Conservation (phyloP, 441 rosid species). For the Heliophila coronopifolia region DNA sequence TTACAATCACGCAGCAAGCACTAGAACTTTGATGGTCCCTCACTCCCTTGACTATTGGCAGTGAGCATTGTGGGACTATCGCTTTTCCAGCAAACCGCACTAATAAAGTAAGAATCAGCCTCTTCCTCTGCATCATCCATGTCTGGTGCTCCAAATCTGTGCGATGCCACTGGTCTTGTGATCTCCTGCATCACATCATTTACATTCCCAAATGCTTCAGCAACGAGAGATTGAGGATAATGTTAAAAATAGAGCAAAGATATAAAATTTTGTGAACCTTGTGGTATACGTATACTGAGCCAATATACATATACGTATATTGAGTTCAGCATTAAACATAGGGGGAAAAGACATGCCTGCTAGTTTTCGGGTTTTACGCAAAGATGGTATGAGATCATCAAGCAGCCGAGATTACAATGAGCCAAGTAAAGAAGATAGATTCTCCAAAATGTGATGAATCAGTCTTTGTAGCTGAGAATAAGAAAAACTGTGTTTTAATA, state of each 20-base stretch:
- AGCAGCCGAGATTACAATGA: conserved; percentile 46
- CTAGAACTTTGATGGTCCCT: conserved; percentile 88
- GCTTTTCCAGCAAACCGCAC: conserved; percentile 99
- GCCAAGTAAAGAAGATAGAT: conserved; percentile 53
- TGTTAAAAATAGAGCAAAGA: background rate
- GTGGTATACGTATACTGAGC: conserved; percentile 89
- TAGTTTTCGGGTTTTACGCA: conserved; percentile 68
- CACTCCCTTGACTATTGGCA: conserved; percentile 98
- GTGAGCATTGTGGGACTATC: conserved; percentile 88
- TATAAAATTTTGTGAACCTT: conserved; percentile 47
- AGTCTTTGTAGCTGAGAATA: conserved; percentile 73
- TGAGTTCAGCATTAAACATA: conserved; percentile 6
- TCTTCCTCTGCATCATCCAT: conserved; percentile 84
- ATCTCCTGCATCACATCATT: conserved; percentile 51
- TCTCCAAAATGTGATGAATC: conserved; percentile 72
- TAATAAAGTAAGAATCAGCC: conserved; percentile 79
- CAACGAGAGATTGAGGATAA: background rate
- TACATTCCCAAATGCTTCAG: conserved; percentile 7
- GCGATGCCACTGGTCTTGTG: conserved; percentile 74
- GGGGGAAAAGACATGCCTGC: conserved; percentile 48
- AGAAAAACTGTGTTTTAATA: conserved; percentile 9
- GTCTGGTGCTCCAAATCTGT: conserved; percentile 85
- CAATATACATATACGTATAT: too few species aligned
- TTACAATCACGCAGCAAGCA: conserved; percentile 61
- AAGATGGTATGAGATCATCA: conserved; percentile 66